phyloP scores from a whole-genome alignment of 73 alveolate species.

The Stentor roeselii region DNA sequence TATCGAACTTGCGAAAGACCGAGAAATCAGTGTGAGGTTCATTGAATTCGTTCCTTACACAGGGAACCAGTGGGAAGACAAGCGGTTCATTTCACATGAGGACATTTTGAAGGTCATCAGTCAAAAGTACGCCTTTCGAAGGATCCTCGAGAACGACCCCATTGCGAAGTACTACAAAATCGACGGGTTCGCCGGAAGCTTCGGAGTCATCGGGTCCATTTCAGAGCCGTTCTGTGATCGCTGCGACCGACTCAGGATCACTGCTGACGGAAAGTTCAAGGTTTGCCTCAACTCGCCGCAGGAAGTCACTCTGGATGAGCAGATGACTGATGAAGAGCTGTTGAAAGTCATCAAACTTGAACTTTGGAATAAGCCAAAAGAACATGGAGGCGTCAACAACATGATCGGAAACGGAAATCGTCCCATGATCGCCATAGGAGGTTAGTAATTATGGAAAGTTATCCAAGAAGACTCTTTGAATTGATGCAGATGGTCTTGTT shows the following conservation, averaged over 20 bases:
- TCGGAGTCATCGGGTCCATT: constrained; percentile 57
- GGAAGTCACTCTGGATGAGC: not conserved
- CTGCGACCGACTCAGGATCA: constrained; percentile 51
- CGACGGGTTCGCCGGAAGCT: constrained; percentile 10
- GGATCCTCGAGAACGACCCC: not conserved
- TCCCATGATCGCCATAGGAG: constrained; percentile 58
- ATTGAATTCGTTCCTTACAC: constrained; percentile 64
- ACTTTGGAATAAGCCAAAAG: constrained; percentile 37
- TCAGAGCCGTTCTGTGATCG: constrained; percentile 59
- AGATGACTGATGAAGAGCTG: not conserved
- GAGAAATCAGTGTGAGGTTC: constrained; percentile 49
- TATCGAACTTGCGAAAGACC: constrained; percentile 33
- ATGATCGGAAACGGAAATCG: constrained; percentile 39
- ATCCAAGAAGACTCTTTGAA: too few relatives aligned
- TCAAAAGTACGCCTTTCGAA: not conserved
- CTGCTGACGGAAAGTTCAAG: constrained; percentile 63
- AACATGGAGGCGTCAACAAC: constrained; percentile 54
- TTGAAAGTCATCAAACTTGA: constrained; percentile 11
- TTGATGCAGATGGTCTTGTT: too few relatives aligned
- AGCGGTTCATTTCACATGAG: constrained; percentile 4
- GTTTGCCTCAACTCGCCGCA: constrained; percentile 35
- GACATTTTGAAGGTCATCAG: not conserved
- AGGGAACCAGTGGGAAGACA: constrained; percentile 42
- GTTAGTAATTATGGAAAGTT: too few relatives aligned
- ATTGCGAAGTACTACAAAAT: constrained; percentile 21